Evolutionary conservation across 106 monocot species (phyloP), one percentile per base, ranked within the genome.

Genomic region (Dioscorea zingiberensis): DNA sequence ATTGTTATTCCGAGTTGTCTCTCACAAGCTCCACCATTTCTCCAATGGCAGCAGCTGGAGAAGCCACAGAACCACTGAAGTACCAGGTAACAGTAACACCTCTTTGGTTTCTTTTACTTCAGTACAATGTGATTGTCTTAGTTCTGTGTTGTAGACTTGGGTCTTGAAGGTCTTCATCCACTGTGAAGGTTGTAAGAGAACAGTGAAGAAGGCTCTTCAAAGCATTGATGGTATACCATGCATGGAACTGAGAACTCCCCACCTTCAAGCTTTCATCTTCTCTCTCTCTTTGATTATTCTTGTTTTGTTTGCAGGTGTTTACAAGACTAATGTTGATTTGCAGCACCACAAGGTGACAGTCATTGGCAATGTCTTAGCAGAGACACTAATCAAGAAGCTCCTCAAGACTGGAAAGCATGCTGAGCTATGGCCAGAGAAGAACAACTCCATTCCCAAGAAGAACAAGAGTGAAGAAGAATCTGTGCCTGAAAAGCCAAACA

Each of bases 281-380:
- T 9, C 23, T 22, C 30, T 8, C 11, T 44, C n/a, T 21, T 44
- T 46, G 16, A 14, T 7, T 23, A 47, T 47, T 47, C 13, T 47
- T 47, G 46, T 3, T 44, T 54, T 22, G 22, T 48, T 21, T 60
- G 18, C 80, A 91, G 91, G 94, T 45, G 94, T 95, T 55, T 87
- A 95, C 59, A 80, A 71, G 51, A 80, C 69, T 0, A 64, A 59
- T 22, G 73, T 91, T 14, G 94, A 94, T 48, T 47, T 77, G 0
- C 87, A 78, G 78, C 87, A 83, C 26, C 91, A 91, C 26, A 95
- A 88, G 71, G 91, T 91, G 49, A 83, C 69, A 11, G 91, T 95
- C 21, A 81, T 68, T 3, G 94, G 94, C 11, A 91, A 91, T 67
- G 80, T 95, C 12, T 78, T 76, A 12, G 69, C 70, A 6, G 80